These are phyloP conservation scores for Eucalyptus grandis DNA, from an alignment of 345 rosid species.

Conservation along the genomic window DNA sequence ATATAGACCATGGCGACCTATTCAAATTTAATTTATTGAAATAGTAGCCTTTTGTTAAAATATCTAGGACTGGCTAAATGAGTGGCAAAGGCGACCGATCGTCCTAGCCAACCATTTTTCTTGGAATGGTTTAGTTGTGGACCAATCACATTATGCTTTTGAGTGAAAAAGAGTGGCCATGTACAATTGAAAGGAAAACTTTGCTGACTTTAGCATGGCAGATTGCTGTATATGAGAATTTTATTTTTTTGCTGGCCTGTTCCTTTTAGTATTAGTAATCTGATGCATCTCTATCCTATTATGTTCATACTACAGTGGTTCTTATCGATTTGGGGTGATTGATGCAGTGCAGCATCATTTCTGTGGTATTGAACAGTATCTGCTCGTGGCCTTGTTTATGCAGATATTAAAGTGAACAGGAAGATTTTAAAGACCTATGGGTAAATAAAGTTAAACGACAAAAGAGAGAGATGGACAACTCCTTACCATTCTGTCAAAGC, in stretches of 20 bases:
- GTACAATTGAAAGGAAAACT: neutral
- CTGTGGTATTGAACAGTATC: conserved; percentile 16
- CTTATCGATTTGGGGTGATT: neutral
- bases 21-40: neutral
- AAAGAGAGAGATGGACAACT: conserved; percentile 37
- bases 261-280: neutral
- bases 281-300: neutral
- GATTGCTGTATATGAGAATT: neutral
- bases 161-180: neutral
- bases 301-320: neutral
- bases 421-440: conserved; percentile 35
- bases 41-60: neutral
- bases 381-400: conserved; percentile 43
- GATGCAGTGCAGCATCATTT: neutral
- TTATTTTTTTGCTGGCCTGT: neutral
- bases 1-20: neutral
- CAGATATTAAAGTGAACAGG: conserved; percentile 53
- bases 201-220: neutral
- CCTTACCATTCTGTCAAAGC: conserved; percentile 22
- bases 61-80: neutral
- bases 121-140: neutral
- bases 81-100: neutral
- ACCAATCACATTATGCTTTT: neutral
- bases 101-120: neutral
- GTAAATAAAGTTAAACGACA: conserved; percentile 31